Base-by-base conservation (phyloP, 768 basidiomycete genomes). In the Termitomyces sp. region DNA sequence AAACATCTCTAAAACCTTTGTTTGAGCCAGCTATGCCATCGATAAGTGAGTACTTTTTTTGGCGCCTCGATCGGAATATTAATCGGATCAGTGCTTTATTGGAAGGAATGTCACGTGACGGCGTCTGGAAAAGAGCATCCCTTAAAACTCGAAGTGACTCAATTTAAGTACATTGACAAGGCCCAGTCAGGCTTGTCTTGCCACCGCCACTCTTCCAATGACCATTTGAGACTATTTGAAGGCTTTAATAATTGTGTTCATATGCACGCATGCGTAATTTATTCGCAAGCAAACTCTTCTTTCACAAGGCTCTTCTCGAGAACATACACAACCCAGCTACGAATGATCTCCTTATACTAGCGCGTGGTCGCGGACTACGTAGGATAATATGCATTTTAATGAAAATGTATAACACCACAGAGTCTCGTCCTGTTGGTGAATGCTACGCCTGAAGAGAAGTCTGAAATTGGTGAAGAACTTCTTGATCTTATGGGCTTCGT, bases 401-500 rank as follows among this genome's bases (percentile, higher is more conserved):
- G 75, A 90, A 95, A 74, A 91, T 96, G 41, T 98, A 96, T 68
- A 90, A 94, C 74, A 22, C 85, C 91, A 34, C 82, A 86, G 59
- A 94, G 83, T 66, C 81, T 97, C 16, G 81, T 98, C 43, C 72
- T 98, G 9, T 76, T 99, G 22, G 85, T 98, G 48, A 88, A 92
- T 72, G 90, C 90, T 0, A 80, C 85, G 0, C 80, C 85, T 9
- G 92, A 94, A 62, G 97, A 98, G 68, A 95, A 96, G 67, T 78
- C 85, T 2, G 93, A 88, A 6, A 91, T 98, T 34, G 92, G 92
- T 1, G 94, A 97, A 62, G 93, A 97, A 68, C n/a, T n/a, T n/a
- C 79, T 99, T 32, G 88, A 92, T 0, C 85, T 94, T 12, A 88
- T 97, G 84, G 95, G 95, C 3, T 94, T 63, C 75, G 92, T 68